Base-by-base conservation (phyloP, 345 rosid genomes). In the Salix arbutifolia region DNA sequence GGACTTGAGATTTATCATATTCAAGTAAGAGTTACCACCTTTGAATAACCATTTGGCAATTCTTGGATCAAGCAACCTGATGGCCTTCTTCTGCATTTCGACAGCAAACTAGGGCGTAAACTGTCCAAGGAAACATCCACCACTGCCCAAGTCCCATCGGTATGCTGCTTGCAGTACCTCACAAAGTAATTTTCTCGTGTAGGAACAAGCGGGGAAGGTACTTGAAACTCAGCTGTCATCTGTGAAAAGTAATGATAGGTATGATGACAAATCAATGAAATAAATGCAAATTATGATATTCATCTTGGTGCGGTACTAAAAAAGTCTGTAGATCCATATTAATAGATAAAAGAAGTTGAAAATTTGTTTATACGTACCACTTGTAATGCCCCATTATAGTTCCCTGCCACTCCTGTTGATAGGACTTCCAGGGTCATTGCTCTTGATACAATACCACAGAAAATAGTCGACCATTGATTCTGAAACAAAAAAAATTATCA, bases 221-320 rank as follows among this genome's bases (percentile, higher is more conserved):
- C 94, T 76, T 96, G 99, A 74, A 95, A 91, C 77, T 95, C 99
- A 0, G 97, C 94, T 72, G 96, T 89, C 98, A 93, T 93, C 99
- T 93, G 75, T 33, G 19, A 56, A 46, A 60, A 71, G 1, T 44
- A 46, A 40, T 42, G 66, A 42, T 10, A 40, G 52, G 26, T 56
- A 56, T 9, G 62, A 9, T n/a, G 62, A 56, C 28, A 56, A 56
- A 26, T 56, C 11, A 14, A 14, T 46, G 62, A 56, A 0, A 26
- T 23, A 56, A 56, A 56, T 56, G 62, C 13, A 56, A 56, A 56
- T 56, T 26, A 14, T n/a, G 62, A 56, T n/a, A n/a, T n/a, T 56
- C 23, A 56, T 56, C 28, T 56, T 18, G 62, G 62, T 21, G 62
- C 3, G 23, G 12, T 56, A 56, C 13, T 11, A 26, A 56, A n/a